Base-by-base conservation (phyloP, 2,329 filamentous ascomycete species). In the Xylariaceae sp. region DNA sequence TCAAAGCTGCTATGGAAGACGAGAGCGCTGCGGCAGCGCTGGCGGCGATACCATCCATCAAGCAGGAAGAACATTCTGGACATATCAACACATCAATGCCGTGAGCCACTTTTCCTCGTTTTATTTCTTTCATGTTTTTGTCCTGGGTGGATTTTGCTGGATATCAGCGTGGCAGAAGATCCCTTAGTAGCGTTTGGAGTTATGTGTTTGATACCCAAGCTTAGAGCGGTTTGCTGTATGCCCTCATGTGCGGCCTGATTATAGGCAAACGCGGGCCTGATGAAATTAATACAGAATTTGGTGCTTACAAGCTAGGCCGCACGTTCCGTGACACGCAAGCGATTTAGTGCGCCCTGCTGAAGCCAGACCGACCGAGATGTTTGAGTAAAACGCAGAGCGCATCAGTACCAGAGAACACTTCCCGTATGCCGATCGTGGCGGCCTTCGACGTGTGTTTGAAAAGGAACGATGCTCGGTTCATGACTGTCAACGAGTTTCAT, bases 1-100 rank as follows among this genome's bases (percentile, higher is more conserved):
- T 72, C 1, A 68, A 67, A 48, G 68, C 66, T 44, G 69, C 68
- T 39, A 63, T 68, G 55, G 67, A 68, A 47, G 62, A 59, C 11
- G 64, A 68, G 47, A 63, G 66, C 9, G 56, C 61, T 3, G 51
- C 62, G 18, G 63, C 61, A 44, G 58, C 57, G 18, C 57, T 53
- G 13, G 37, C 62, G 42, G 55, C 58, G 11, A 57, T 63, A 17
- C 2, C 53, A 2, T 54, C 56, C 39, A 62, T 62, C 51, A 63
- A 66, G 59, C 62, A 66, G 39, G 58, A 65, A 57, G 53, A 57
- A 23, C 18, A 56, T 53, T n/a, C 23, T 45, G 23, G 45, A 10
- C 18, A 55, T 15, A 48, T 13, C 39, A 45, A 44, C 49, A 18
- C 53, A 45, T 18, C 52, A 17, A 48, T 56, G 17, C 23, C 23